Conservation (phyloP, 2,329 filamentous ascomycete species). For the Trichophyton benhamiae region DNA sequence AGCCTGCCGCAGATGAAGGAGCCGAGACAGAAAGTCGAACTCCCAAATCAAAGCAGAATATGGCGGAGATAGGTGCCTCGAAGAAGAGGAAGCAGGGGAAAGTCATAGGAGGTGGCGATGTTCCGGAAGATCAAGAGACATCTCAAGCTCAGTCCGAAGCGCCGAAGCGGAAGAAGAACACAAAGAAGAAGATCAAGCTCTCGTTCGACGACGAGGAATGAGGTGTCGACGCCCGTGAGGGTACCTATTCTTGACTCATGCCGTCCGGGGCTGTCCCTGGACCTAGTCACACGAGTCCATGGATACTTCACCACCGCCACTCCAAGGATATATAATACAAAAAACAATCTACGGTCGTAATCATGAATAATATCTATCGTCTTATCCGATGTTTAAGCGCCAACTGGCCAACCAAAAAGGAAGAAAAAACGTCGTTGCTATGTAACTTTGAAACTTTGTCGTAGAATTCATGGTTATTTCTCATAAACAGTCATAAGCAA, state of each 20-base stretch:
- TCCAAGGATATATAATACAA: neutral
- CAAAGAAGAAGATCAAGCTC: constrained; percentile 36
- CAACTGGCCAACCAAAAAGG: neutral
- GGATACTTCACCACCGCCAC: neutral
- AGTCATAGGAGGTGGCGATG: constrained; percentile 24
- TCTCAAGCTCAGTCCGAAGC: constrained; percentile 8
- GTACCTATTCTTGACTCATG: neutral
- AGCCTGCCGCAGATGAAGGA: neutral
- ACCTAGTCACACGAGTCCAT: neutral
- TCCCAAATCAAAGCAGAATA: constrained; percentile 22
- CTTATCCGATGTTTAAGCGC: neutral
- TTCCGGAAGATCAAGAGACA: constrained; percentile 14
- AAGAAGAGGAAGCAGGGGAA: constrained; percentile 34
- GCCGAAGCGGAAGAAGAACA: constrained; percentile 25
- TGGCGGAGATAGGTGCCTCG: constrained; percentile 30
- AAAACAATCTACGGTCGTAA: neutral
- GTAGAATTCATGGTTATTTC: neutral
- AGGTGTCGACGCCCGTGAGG: no score
- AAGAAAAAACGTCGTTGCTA: neutral
- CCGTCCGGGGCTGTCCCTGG: neutral
- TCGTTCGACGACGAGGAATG: constrained; percentile 31
- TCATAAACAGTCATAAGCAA: constrained; percentile 1
- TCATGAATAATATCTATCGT: neutral
- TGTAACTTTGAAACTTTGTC: neutral
- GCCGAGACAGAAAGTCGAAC: constrained; percentile 6